phyloP scores from a whole-genome alignment of 1,284 basidiomycete genomes.

The Tylopilus orsonianus region DNA sequence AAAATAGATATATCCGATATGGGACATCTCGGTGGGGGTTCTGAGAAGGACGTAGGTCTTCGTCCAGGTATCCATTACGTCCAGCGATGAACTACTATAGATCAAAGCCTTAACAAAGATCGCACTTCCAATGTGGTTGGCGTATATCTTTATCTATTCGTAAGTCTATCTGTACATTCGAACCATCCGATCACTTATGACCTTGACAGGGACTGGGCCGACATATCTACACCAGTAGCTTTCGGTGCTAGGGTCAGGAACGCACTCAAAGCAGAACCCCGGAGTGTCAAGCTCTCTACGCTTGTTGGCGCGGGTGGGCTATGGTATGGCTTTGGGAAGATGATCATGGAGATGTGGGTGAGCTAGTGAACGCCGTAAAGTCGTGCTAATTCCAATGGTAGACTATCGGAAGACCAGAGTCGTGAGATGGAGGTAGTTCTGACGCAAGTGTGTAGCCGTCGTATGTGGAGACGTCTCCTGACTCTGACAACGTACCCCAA shows the following conservation, averaged over 20 bases:
- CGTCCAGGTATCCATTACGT: conserved; percentile 4
- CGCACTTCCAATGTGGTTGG: conserved; percentile 85
- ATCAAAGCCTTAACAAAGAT: conserved; percentile 73
- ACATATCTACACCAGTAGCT: conserved; percentile 77
- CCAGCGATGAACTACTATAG: conserved; percentile 31
- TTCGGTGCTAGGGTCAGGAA: conserved; percentile 77
- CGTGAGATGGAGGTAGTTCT: conserved; percentile 69
- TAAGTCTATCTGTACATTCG: conserved; percentile 37
- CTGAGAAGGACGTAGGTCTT: conserved; percentile 70
- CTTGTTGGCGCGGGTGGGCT: conserved; percentile 84
- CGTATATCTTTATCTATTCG: conserved; percentile 81
- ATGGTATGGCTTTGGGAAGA: conserved; percentile 89
- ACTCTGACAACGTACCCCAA: conserved; percentile 5
- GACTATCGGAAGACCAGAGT: conserved; percentile 69
- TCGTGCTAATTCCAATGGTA: conserved; percentile 30
- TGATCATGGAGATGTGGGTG: conserved; percentile 72
- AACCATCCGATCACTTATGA: conserved; percentile 4
- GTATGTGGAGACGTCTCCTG: neutral
- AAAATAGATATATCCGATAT: conserved; percentile 81
- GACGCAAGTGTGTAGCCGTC: conserved; percentile 51
- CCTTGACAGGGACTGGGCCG: conserved; percentile 67
- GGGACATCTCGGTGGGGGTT: conserved; percentile 84
- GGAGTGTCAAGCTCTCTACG: conserved; percentile 74
- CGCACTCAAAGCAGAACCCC: conserved; percentile 81
- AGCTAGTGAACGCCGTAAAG: conserved; percentile 29